Evolutionary conservation across 768 basidiomycete species (phyloP), one percentile per base, ranked within the genome.

Genomic region (Boletus subparvulus): DNA sequence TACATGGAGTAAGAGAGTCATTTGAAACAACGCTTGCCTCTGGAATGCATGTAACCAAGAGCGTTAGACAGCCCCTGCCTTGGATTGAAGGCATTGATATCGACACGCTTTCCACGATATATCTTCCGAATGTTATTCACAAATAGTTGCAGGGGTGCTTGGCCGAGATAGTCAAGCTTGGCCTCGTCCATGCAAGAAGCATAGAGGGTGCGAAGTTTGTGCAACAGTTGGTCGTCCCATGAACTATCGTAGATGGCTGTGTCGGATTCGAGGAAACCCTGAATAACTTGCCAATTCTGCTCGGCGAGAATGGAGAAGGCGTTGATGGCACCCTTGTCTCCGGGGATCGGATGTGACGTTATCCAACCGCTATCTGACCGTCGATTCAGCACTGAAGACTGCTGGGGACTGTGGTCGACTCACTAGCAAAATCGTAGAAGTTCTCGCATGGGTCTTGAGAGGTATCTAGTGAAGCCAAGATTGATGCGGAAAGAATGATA

Each of bases 371-470:
- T 92, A 66, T 88, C 92, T 95, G 52, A 16, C 13, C 32, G 7
- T 46, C 40, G 36, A 39, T 17, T 58, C 19, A 61, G 61, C 21
- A 43, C 39, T 51, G 54, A 41, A 36, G 49, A 36, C 26, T 47
- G 43, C 12, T 40, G 11, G 24, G 32, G 39, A 42, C 21, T 19
- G 51, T 35, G 33, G 51, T 36, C 13, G 10, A 85, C 92, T 65
- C 66, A 95, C 94, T 95, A 11, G 94, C 85, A 74, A 86, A 98
- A 60, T 88, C 83, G 67, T 94, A 98, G 71, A 98, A 97, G 73
- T 94, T 88, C 62, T 98, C 91, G 72, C 97, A 99, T 0, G 97
- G 97, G 68, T 98, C 94, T 61, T 88, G 80, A 10, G 84, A 77
- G 11, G 80, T 81, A 67, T 99, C 95, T 21, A 98, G 73, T 1